Evolutionary conservation across 805 yeast species (phyloP).

Genomic region (Yarrowia sp.): DNA sequence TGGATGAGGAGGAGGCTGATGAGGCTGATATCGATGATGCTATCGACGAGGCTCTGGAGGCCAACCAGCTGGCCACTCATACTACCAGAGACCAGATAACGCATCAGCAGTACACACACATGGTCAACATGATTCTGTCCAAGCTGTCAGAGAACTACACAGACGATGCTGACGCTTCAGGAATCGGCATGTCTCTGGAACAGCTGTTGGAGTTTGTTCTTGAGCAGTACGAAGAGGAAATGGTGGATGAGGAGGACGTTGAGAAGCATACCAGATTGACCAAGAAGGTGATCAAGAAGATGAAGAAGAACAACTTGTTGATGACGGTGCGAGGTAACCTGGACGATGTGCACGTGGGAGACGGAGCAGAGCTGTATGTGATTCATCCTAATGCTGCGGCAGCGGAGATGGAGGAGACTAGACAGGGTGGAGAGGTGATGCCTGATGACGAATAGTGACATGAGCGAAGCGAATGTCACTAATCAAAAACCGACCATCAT

Average conservation of each 20-base stretch:
- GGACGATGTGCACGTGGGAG: constrained; percentile 35
- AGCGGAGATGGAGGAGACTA: constrained; percentile 9
- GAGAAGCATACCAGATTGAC: constrained; percentile 69
- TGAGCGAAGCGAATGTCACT: background rate
- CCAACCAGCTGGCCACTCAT: background rate
- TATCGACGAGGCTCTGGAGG: constrained; percentile 31
- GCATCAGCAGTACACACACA: constrained; percentile 80
- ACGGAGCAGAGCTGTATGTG: constrained; percentile 33
- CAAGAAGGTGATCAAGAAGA: constrained; percentile 73
- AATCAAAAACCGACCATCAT: no score
- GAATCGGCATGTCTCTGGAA: constrained; percentile 62
- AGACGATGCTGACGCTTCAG: constrained; percentile 51
- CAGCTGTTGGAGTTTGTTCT: constrained; percentile 81
- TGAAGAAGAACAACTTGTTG: constrained; percentile 80
- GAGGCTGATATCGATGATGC: constrained; percentile 35
- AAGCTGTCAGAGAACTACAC: constrained; percentile 60
- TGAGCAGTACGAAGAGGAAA: constrained; percentile 64
- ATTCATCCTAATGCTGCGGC: constrained; percentile 39
- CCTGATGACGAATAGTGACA: constrained; percentile 18
- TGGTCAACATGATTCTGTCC: constrained; percentile 57
- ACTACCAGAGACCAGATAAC: constrained; percentile 50
- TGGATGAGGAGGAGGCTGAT: constrained; percentile 61
- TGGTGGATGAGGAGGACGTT: constrained; percentile 67
- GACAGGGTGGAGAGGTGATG: constrained; percentile 9
- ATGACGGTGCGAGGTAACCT: constrained; percentile 59